Evolutionary conservation across 2,329 filamentous ascomycete species (phyloP).

Genomic region (Cytospora schulzeri): DNA sequence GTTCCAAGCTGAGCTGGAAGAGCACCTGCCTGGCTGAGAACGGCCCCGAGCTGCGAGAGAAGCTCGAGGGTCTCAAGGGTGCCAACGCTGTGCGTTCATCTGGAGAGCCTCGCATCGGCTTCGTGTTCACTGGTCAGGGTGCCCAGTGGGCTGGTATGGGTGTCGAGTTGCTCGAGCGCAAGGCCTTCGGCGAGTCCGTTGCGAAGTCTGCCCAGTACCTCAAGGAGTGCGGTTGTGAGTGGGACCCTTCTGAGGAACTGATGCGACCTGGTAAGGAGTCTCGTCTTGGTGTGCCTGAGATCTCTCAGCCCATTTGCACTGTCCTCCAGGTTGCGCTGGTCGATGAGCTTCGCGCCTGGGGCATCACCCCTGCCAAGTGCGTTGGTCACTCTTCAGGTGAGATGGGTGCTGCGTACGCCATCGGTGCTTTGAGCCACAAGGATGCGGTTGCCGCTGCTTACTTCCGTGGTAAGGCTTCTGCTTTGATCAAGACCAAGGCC

Average conservation of each 20-base stretch:
- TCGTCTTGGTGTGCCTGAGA: slow-evolving; percentile 26
- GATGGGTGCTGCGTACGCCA: slow-evolving; percentile 4
- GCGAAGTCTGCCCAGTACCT: slow-evolving; percentile 17
- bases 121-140: slow-evolving; percentile 26
- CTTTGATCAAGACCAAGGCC: not conserved
- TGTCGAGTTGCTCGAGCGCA: slow-evolving; percentile 11
- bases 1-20: slow-evolving; percentile 32
- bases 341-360: slow-evolving; percentile 13
- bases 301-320: slow-evolving; percentile 17
- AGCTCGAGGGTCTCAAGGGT: slow-evolving; percentile 34
- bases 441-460: slow-evolving; percentile 5
- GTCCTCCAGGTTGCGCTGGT: slow-evolving; percentile 23
- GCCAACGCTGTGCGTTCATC: slow-evolving; percentile 13
- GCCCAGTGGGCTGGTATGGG: slow-evolving; percentile 21
- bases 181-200: slow-evolving; percentile 22
- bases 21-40: slow-evolving; percentile 47
- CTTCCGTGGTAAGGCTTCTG: slow-evolving; percentile 3
- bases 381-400: slow-evolving; percentile 24
- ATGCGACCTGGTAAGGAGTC: slow-evolving; percentile 25
- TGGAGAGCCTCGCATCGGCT: slow-evolving; percentile 8
- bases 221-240: slow-evolving; percentile 21
- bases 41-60: slow-evolving; percentile 47
- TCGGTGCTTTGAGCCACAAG: not conserved
- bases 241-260: slow-evolving; percentile 31
- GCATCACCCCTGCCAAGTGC: slow-evolving; percentile 11